phyloP scores from a whole-genome alignment of 2,329 filamentous ascomycete species.

The Pseudomassariella vexata region DNA sequence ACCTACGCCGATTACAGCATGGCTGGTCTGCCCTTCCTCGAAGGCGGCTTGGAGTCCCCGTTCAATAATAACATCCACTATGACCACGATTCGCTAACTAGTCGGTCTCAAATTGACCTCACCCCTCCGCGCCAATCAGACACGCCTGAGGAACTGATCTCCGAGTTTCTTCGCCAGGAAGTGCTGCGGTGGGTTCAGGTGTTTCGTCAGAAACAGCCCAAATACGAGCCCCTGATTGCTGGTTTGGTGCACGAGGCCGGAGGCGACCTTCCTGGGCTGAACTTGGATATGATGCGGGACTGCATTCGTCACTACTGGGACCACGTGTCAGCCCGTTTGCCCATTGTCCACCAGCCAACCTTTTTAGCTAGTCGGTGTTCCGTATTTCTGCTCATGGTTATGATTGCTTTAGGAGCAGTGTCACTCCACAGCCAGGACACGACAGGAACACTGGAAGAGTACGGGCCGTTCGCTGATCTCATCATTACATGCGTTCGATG shows the following conservation, averaged over 20 bases:
- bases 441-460: slow-evolving; percentile 41
- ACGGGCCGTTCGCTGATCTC: slow-evolving; percentile 45
- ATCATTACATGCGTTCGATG: slow-evolving; percentile 70
- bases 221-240: slow-evolving; percentile 26
- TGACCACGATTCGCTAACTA: slow-evolving; percentile 44
- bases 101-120: slow-evolving; percentile 38
- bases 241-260: slow-evolving; percentile 28
- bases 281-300: slow-evolving; percentile 74
- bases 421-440: slow-evolving; percentile 64
- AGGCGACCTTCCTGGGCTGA: slow-evolving; percentile 48
- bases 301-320: slow-evolving; percentile 87
- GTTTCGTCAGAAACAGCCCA: slow-evolving; percentile 38
- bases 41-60: slow-evolving; percentile 43
- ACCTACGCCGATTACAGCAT: slow-evolving; percentile 36
- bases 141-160: slow-evolving; percentile 36
- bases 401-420: slow-evolving; percentile 79
- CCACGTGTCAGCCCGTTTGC: slow-evolving; percentile 77
- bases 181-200: slow-evolving; percentile 35
- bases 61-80: slow-evolving; percentile 47
- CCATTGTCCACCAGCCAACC: slow-evolving; percentile 82
- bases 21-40: slow-evolving; percentile 38
- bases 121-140: slow-evolving; percentile 34
- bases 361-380: slow-evolving; percentile 78
- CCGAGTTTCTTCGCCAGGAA: slow-evolving; percentile 38
- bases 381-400: slow-evolving; percentile 69